A percentile compares a stretch with the other conserved stretches of the same genome.
phyloP scores from a whole-genome alignment of 2,329 filamentous ascomycete species.

The Fusarium chlamydosporum region DNA sequence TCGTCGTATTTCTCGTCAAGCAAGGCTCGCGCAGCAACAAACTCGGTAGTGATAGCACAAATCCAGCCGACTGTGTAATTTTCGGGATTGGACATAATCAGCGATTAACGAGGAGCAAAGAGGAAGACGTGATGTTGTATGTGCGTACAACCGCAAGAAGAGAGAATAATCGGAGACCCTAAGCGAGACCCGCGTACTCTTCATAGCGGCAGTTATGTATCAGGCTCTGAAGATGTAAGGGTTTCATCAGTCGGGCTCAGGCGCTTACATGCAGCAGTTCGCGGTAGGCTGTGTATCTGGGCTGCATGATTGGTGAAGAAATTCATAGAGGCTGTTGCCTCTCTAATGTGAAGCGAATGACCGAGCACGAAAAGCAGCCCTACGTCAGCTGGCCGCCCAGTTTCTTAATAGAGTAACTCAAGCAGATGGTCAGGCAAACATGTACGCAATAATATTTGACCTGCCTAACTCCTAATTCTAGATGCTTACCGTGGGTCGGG shows the following conservation, averaged over 20 bases:
- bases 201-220: not conserved
- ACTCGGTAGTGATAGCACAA: constrained; percentile 57
- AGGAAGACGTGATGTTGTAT: no score
- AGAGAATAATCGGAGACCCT: not conserved
- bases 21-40: constrained; percentile 56
- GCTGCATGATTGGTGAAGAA: no score
- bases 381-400: no score
- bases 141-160: constrained; percentile 44
- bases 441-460: no score
- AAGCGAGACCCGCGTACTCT: not conserved
- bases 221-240: not conserved
- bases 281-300: not conserved
- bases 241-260: not conserved
- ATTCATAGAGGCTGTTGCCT: no score
- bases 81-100: constrained; percentile 25
- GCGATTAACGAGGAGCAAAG: no score
- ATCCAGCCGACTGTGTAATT: constrained; percentile 62
- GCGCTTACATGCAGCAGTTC: not conserved
- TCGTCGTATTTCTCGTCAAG: constrained; percentile 57
- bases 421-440: no score
- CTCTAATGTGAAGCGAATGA: no score
- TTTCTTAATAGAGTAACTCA: no score
- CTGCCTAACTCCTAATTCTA: no score
- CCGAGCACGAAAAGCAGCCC: no score
- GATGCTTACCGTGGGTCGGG: no score